Percentiles rank a stretch among this genome's conserved stretches.
phyloP scores from a whole-genome alignment of 2,329 filamentous ascomycete species.

The Blastomyces parvus region DNA sequence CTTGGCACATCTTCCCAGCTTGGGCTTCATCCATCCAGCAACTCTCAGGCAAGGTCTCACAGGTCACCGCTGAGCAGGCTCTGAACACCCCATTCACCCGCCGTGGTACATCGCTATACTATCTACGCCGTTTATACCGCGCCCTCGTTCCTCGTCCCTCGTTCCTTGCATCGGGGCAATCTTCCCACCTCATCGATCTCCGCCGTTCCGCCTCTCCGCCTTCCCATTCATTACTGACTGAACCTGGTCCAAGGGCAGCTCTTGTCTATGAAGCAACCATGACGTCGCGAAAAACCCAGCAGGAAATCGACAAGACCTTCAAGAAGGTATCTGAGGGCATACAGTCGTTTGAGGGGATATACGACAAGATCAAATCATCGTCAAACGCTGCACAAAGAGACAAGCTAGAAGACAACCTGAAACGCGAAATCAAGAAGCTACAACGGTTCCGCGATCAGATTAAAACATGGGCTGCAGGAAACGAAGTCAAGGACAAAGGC shows the following conservation, averaged over 20 bases:
- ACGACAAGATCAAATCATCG: slow-evolving; percentile 93
- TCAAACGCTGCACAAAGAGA: slow-evolving; percentile 93
- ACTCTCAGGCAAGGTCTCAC: not conserved
- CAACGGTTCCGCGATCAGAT: slow-evolving; percentile 96
- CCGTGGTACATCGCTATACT: not conserved
- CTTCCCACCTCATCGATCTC: not conserved
- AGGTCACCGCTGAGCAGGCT: not conserved
- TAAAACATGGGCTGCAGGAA: slow-evolving; percentile 97
- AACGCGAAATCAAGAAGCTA: slow-evolving; percentile 99
- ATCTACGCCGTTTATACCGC: not conserved
- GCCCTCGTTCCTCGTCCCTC: not conserved
- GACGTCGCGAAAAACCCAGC: slow-evolving; percentile 91
- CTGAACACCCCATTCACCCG: not conserved
- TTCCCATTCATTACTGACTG: not conserved
- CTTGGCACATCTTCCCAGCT: not conserved
- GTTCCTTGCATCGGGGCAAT: not conserved
- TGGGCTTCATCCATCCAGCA: not conserved
- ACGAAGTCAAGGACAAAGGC: slow-evolving; percentile 99
- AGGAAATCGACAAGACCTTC: slow-evolving; percentile 99
- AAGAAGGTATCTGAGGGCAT: slow-evolving; percentile 96
- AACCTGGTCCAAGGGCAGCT: slow-evolving; percentile 2
- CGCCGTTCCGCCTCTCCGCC: not conserved
- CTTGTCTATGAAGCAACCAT: slow-evolving; percentile 45
- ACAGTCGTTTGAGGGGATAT: slow-evolving; percentile 82
- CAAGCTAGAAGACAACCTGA: slow-evolving; percentile 94